Evolutionary conservation across 2,329 filamentous ascomycete species (phyloP), one percentile per base, ranked within the genome.

Genomic region (Chrysoporthe deuterocubensis): DNA sequence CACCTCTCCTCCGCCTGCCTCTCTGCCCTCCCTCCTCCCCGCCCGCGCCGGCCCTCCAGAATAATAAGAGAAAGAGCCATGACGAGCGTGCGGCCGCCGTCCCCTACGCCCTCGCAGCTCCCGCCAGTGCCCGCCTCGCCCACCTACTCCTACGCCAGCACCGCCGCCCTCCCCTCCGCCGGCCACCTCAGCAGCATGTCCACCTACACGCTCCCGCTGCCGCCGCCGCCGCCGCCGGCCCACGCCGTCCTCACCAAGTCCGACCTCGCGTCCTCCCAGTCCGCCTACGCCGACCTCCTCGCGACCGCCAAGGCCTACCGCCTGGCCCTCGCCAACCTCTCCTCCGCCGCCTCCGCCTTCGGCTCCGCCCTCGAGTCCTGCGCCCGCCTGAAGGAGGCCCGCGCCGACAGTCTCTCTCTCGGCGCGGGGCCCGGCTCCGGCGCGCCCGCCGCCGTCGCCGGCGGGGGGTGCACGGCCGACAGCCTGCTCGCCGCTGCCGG

Each of bases 301-400:
- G 77, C 85, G 26, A 86, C 85, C 16, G 89, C 89, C 57, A 91
- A 91, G 76, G 78, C 83, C 52, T 91, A 90, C 77, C 86, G 89
- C 58, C 76, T 86, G 26, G 88, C 89, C 18, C 85, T 91, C 59
- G 84, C 88, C 46, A 76, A 85, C 2, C 81, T 91, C 14, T 89
- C 88, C 9, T 83, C 81, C 5, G 85, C 89, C 2, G 87, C 89
- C 1, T 90, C 88, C 0, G 80, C 84, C 43, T 91, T 91, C 74
- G 89, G 88, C 60, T 84, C 84, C 59, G 87, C 89, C 18, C 83
- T 91, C 69, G 89, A 91, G 79, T 78, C 87, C 69, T 91, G 89
- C 76, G 89, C 89, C n/a, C 85, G 89, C 16, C 80, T 90, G 43
- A 91, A 90, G 74, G 89, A 91, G 75, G 86, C 89, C 44, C 84